Percentiles rank a stretch among this genome's conserved stretches.
These are phyloP conservation scores for Lanmaoa rubissima DNA, from an alignment of 768 basidiomycete genomes.

Conservation along the genomic window DNA sequence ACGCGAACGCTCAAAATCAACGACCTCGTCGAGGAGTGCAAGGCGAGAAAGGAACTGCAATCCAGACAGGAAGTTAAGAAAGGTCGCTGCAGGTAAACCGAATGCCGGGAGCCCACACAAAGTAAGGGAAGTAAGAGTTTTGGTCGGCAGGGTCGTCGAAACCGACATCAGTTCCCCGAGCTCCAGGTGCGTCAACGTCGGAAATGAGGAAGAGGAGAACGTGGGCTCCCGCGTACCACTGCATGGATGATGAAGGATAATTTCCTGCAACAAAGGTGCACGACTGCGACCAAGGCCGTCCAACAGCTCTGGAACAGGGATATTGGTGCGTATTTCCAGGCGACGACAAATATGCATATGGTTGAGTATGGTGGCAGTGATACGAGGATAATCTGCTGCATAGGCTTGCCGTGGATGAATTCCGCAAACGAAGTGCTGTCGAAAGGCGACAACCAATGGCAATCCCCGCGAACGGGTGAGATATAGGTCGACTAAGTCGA, in stretches of 20 bases:
- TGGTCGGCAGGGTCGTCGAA: conserved; percentile 15
- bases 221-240: conserved; percentile 3
- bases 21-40: conserved; percentile 25
- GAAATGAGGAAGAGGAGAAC: conserved; percentile 22
- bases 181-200: conserved; percentile 21
- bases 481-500: conserved; percentile 27
- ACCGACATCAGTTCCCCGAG: conserved; percentile 21
- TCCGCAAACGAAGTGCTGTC: conserved; percentile 21
- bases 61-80: conserved; percentile 23
- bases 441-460: conserved; percentile 23
- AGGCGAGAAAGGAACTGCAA: conserved; percentile 24
- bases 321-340: conserved; percentile 27
- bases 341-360: conserved; percentile 27
- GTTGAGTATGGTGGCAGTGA: conserved; percentile 24
- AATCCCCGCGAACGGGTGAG: conserved; percentile 27
- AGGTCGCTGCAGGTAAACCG: conserved; percentile 21
- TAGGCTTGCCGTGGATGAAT: conserved; percentile 18
- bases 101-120: conserved; percentile 22
- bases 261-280: conserved; percentile 28
- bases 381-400: conserved; percentile 22
- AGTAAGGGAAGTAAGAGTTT: conserved; percentile 24
- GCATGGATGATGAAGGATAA: conserved; percentile 25
- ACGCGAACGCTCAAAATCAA: conserved; percentile 24
- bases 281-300: conserved; percentile 18
- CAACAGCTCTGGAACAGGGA: conserved; percentile 25